Evolutionary conservation across 1,284 basidiomycete genomes (phyloP).

Genomic region (Leccinum pachyderme): DNA sequence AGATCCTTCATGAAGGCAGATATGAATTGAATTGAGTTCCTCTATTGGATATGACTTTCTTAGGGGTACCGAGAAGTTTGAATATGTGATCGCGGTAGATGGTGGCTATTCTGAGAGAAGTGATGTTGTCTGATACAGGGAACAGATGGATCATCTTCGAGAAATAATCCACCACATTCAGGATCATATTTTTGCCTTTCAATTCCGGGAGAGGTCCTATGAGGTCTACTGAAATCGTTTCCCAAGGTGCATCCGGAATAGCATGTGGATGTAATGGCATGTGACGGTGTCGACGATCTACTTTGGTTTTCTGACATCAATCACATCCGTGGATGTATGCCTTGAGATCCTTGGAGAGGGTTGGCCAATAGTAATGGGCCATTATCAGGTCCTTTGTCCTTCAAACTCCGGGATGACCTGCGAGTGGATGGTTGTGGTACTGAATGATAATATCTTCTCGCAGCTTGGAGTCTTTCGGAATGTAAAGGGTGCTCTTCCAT

Average conservation of each 20-base stretch:
- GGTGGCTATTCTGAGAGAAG: neutral
- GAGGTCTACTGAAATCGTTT: neutral
- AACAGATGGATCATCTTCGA: neutral
- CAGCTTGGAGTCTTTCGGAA: neutral
- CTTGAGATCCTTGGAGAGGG: neutral
- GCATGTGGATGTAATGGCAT: neutral
- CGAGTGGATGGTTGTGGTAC: neutral
- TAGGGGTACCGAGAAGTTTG: neutral
- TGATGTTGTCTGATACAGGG: neutral
- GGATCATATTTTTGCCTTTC: conserved; percentile 22
- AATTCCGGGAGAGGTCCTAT: neutral
- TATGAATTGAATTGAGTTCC: no score
- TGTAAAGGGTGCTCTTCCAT: neutral
- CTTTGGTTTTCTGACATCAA: neutral
- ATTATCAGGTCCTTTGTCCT: neutral
- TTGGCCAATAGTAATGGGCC: no score
- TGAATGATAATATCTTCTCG: neutral
- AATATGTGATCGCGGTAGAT: neutral
- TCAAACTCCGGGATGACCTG: neutral
- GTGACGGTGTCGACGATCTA: neutral
- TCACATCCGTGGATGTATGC: neutral
- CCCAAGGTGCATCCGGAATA: neutral
- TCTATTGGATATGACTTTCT: neutral
- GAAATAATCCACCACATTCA: neutral
- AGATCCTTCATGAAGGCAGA: no score